Conservation (phyloP, 23 red algal genomes). For the Gracilariopsis chorda region DNA sequence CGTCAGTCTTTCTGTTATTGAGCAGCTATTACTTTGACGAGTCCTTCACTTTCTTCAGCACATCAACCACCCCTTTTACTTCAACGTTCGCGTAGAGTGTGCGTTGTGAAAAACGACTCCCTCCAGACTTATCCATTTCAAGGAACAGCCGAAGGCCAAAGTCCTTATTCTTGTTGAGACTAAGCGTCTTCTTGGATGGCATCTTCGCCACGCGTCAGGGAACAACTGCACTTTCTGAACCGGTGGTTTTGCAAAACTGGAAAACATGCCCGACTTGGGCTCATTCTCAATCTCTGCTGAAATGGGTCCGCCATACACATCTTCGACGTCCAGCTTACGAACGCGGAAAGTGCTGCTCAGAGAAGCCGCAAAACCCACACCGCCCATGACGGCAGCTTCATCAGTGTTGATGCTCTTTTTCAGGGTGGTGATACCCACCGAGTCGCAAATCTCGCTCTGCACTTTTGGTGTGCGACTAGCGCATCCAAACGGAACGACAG, state of each 20-base stretch:
- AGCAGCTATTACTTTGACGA: no score
- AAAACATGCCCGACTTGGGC: constrained; percentile 26
- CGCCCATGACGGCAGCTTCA: constrained; percentile 87
- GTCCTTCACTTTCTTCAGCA: constrained; percentile 65
- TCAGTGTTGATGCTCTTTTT: constrained; percentile 97
- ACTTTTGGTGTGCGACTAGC: constrained; percentile 79
- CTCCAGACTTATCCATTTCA: constrained; percentile 29
- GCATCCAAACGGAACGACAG: constrained; percentile 92
- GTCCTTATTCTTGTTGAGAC: constrained; percentile 63
- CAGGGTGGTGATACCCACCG: constrained; percentile 7
- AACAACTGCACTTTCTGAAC: constrained; percentile 54
- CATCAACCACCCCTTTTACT: constrained; percentile 58
- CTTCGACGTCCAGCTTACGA: constrained; percentile 65
- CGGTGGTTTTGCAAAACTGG: not conserved
- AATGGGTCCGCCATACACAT: constrained; percentile 48
- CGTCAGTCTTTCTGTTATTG: no score
- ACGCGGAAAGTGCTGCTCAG: constrained; percentile 79
- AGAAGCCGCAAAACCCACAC: constrained; percentile 72
- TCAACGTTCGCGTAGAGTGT: constrained; percentile 54
- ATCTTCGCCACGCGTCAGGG: constrained; percentile 22
- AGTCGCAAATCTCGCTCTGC: constrained; percentile 42
- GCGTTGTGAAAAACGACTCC: constrained; percentile 37
- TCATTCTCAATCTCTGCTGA: constrained; percentile 53
- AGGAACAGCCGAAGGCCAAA: constrained; percentile 52
- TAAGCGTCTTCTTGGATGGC: constrained; percentile 76